Conservation (phyloP, 2,329 filamentous ascomycete genomes). For the Tolypocladium sp. region DNA sequence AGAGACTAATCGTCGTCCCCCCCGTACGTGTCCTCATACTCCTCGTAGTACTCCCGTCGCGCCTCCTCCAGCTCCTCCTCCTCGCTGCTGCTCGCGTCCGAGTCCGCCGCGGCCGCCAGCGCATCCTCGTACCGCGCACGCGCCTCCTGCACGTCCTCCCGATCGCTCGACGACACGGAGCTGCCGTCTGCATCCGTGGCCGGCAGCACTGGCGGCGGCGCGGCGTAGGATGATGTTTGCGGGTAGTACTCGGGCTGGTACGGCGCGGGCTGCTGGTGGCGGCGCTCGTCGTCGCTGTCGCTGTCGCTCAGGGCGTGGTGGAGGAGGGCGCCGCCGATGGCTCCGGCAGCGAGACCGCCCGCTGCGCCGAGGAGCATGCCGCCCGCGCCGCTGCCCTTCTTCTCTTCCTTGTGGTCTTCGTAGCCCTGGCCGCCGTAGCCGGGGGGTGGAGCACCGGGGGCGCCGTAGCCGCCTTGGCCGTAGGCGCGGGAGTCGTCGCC, state of each 20-base stretch:
- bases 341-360: conserved; percentile 49
- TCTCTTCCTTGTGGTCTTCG: conserved; percentile 10
- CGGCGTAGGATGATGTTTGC: background rate
- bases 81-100: conserved; percentile 41
- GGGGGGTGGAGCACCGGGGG: background rate
- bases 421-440: background rate
- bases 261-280: background rate
- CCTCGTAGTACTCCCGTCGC: conserved; percentile 39
- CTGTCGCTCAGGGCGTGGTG: conserved; percentile 36
- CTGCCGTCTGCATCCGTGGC: conserved; percentile 29
- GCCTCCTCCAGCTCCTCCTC: conserved; percentile 43
- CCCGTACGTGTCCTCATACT: conserved; percentile 34
- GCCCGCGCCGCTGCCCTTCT: conserved; percentile 37
- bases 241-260: background rate
- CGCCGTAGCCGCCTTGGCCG: conserved; percentile 1
- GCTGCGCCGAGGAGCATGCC: conserved; percentile 49
- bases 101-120: conserved; percentile 26
- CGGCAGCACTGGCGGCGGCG: conserved; percentile 24
- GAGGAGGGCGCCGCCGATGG: conserved; percentile 47
- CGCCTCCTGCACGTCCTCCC: conserved; percentile 31
- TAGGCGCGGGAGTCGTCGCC: conserved; percentile 15
- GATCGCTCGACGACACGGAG: conserved; percentile 31
- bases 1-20: conserved; percentile 11
- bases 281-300: conserved; percentile 7
- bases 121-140: conserved; percentile 35